Conservation (phyloP, 441 rosid species). For the Bocquillonia castaneifolia region DNA sequence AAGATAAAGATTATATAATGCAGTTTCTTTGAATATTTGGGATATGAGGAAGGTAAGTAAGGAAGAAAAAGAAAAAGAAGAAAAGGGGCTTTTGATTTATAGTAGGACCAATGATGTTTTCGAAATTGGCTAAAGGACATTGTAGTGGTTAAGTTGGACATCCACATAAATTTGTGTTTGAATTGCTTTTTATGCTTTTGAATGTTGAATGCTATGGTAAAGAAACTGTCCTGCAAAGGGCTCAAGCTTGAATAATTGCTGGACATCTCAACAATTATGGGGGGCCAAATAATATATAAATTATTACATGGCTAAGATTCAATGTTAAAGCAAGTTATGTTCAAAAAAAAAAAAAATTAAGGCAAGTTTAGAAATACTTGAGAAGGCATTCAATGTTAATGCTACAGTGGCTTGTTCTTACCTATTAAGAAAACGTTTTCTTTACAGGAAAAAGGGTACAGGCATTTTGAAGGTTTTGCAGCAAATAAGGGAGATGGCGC, state of each 20-base stretch:
- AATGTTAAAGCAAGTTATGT: no score
- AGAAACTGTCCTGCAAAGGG: slow-evolving; percentile 6
- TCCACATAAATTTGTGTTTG: slow-evolving; percentile 26
- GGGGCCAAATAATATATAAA: no score
- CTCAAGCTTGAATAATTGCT: not conserved
- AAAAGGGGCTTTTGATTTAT: slow-evolving; percentile 41
- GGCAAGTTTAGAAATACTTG: no score
- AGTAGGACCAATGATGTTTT: slow-evolving; percentile 42
- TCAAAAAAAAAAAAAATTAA: no score
- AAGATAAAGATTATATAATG: slow-evolving; percentile 28
- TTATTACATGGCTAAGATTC: no score
- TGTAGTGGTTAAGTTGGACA: slow-evolving; percentile 29
- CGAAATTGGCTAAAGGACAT: slow-evolving; percentile 36
- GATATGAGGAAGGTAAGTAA: slow-evolving; percentile 20
- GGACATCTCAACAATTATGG: not conserved
- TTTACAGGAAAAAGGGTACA: no score
- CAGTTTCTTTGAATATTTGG: slow-evolving; percentile 22
- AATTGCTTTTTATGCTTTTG: slow-evolving; percentile 35
- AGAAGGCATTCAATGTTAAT: no score
- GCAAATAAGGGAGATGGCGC: no score
- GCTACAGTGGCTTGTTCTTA: no score
- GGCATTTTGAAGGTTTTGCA: no score
- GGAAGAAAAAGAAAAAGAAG: slow-evolving; percentile 20
- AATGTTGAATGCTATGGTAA: slow-evolving; percentile 24
- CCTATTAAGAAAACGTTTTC: no score